Evolutionary conservation across 768 basidiomycete species (phyloP).

Genomic region (Fomitopsis serialis): DNA sequence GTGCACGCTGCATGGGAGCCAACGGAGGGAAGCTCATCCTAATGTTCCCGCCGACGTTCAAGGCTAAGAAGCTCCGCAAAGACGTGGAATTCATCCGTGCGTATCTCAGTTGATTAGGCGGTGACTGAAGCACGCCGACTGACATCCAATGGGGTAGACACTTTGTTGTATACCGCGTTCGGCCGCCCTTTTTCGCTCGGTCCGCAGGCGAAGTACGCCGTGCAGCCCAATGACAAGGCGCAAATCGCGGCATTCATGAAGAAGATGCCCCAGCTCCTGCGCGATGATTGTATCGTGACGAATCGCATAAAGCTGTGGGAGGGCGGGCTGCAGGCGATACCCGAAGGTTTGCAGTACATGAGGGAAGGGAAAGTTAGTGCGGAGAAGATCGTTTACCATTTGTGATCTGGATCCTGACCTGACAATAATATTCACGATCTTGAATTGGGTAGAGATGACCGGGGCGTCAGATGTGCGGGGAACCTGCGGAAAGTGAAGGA

Average conservation of each 20-base stretch:
- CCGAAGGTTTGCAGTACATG: conserved; percentile 17
- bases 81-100: conserved; percentile 14
- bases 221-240: conserved; percentile 3
- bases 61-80: conserved; percentile 6
- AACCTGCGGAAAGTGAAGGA: too few relatives aligned
- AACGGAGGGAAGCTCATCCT: conserved; percentile 8
- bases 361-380: conserved; percentile 20
- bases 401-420: too few relatives aligned
- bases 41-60: neutral
- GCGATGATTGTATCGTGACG: conserved; percentile 12
- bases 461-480: too few relatives aligned
- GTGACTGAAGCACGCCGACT: neutral
- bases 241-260: conserved; percentile 9
- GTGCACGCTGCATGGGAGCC: neutral
- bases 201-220: conserved; percentile 2
- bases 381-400: conserved; percentile 18
- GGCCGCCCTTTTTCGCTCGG: conserved; percentile 1
- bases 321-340: conserved; percentile 11
- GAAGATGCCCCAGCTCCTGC: conserved; percentile 7
- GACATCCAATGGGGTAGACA: neutral
- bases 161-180: conserved; percentile 1
- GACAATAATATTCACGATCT: too few relatives aligned
- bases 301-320: conserved; percentile 12
- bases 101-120: conserved; percentile 3
- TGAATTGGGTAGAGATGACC: too few relatives aligned